Base-by-base conservation (phyloP, 1,139 yeast genomes). In the Hyphopichia buzzinii region DNA sequence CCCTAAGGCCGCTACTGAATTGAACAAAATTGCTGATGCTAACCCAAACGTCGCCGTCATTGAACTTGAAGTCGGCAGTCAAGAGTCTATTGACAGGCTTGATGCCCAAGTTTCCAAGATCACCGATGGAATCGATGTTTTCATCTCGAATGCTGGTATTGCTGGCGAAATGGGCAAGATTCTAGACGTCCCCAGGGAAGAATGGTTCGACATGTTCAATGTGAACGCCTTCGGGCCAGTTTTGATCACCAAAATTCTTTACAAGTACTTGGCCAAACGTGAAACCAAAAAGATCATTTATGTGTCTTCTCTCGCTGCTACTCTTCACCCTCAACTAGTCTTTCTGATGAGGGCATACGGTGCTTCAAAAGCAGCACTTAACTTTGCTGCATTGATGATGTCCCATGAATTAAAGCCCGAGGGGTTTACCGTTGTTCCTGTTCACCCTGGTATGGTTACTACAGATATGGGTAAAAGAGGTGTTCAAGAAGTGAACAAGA, bases 401-500 rank as follows among this genome's bases (percentile, higher is more conserved):
- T 46, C 54, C 17, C 31, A 40, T 30, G 65, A 61, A 28, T 37
- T 56, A 33, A 38, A 30, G 5, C 36, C 36, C 6, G 55, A 59
- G 29, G 48, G 45, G 2, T 59, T 54, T 42, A 51, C 39, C 8
- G 52, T 59, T 17, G 37, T 59, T 8, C 41, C 60, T 8, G 39
- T 60, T 27, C 58, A 59, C 27, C 71, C 72, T 10, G 71, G 71
- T 2, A 31, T 50, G 29, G 64, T 55, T 8, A 38, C 46, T 13
- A 59, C 61, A 24, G 65, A 59, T 36, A 49, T 50, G 42, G 49
- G 50, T 25, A 38, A 40, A 1, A 23, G 28, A 16, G 34, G 33
- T 7, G 13, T 26, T 8, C 17, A 12, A 7, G 29, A 27, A 14
- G 29, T 15, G 14, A 13, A 7, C 17, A 27, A 14, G 17, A 13